Evolutionary conservation across 805 yeast species (phyloP).

Genomic region (Saturnispora kantuleensis): DNA sequence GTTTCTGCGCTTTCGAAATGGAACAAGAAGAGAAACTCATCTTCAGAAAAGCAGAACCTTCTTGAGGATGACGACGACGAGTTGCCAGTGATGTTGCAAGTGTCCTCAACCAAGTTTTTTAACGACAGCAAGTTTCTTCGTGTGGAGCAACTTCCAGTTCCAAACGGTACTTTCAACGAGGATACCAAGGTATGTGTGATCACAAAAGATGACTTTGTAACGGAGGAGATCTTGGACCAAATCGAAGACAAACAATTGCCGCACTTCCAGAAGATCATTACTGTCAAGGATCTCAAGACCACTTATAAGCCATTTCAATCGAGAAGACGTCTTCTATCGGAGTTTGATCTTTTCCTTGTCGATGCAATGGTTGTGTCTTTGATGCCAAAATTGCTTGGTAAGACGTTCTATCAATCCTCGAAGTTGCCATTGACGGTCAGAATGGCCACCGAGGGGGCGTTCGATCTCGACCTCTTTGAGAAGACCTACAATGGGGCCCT

Average conservation of each 20-base stretch:
- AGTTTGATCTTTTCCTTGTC: slow-evolving; percentile 68
- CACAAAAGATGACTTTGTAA: slow-evolving; percentile 52
- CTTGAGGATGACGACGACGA: slow-evolving; percentile 52
- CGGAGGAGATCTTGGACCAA: slow-evolving; percentile 32
- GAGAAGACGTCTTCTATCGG: slow-evolving; percentile 59
- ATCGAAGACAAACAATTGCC: slow-evolving; percentile 40
- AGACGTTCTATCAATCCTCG: slow-evolving; percentile 51
- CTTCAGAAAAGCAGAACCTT: slow-evolving; percentile 30
- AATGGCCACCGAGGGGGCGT: slow-evolving; percentile 18
- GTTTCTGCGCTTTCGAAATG: slow-evolving; percentile 58
- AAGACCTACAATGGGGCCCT: slow-evolving; percentile 52
- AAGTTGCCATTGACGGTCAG: slow-evolving; percentile 64
- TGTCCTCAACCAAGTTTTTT: slow-evolving; percentile 57
- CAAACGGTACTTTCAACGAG: slow-evolving; percentile 38
- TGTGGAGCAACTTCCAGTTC: slow-evolving; percentile 39
- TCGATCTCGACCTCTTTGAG: slow-evolving; percentile 38
- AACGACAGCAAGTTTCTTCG: slow-evolving; percentile 50
- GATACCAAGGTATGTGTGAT: slow-evolving; percentile 46
- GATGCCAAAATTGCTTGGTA: slow-evolving; percentile 78
- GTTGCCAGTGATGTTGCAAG: slow-evolving; percentile 46
- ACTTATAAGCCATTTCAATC: slow-evolving; percentile 84
- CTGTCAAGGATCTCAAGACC: slow-evolving; percentile 69
- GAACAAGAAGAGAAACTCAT: slow-evolving; percentile 27
- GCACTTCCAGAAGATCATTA: slow-evolving; percentile 44
- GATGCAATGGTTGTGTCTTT: slow-evolving; percentile 76